Base-by-base conservation (phyloP, 192 early-diverging fungal genomes). In the Coemansia sp. region DNA sequence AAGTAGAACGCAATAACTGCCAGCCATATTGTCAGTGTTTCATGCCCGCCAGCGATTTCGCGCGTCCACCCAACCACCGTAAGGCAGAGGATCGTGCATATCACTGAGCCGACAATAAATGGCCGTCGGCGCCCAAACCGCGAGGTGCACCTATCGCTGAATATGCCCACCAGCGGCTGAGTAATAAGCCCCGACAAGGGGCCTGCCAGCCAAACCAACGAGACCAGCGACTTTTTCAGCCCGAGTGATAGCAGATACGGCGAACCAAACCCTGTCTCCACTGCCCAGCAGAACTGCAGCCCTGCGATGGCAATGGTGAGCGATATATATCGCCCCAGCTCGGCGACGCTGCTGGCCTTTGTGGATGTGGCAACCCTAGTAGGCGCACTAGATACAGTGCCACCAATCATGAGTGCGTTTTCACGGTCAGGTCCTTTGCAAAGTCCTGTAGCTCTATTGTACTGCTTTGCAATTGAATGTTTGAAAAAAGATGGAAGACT, bases 181-280 rank as follows among this genome's bases (percentile, higher is more conserved):
- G 87, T 90, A 27, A 92, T 63, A 19, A 92, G 76, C 14, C 91
- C 92, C 32, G 89, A 90, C n/a, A 93, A 73, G 38, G 92, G 92
- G 7, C 92, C 92, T 2, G 94, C 94, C 56, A 98, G 82, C 96
- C 96, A 98, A 9, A 98, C 96, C 30, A 97, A 76, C 38, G 94
- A 92, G 60, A 90, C 88, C 32, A 90, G 76, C 12, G 93, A 84
- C 71, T 92, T 90, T 19, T 88, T 83, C 49, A 98, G 68, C 0
- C 90, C 93, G 19, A 98, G 84, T 1, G 88, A 86, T 28, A 92
- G 83, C 52, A 98, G 74, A 64, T 93, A 94, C 18, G 92, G 93
- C 19, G 96, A 93, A 7, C 93, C 94, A 51, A 69, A 81, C 14
- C 74, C 82, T 1, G 69, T 81, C 53, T 83, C 82, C 1, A 83